phyloP scores from a whole-genome alignment of 148 eudicot species.

The Heliosperma pusillum region DNA sequence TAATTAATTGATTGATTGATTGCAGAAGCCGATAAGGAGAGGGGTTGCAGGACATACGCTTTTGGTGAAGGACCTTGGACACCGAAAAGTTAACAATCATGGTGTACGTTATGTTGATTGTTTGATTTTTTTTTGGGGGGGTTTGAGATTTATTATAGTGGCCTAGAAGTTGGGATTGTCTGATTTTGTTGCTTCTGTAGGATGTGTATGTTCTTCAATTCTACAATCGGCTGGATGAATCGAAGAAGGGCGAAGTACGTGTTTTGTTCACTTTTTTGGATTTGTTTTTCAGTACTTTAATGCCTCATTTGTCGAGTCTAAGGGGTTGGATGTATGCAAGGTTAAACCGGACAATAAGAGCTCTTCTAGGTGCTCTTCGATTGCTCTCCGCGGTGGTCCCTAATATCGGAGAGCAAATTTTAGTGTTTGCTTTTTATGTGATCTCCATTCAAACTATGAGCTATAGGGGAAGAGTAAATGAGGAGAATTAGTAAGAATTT shows the following conservation, averaged over 20 bases:
- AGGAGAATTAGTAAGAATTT: no score
- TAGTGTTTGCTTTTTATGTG: no score
- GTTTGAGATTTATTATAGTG: neutral
- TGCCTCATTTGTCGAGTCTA: neutral
- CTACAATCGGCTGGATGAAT: conserved; percentile 86
- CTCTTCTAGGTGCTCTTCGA: neutral
- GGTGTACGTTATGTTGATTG: conserved; percentile 45
- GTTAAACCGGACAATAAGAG: neutral
- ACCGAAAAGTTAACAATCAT: conserved; percentile 52
- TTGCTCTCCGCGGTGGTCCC: neutral
- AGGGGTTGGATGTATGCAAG: neutral
- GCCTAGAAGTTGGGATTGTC: neutral
- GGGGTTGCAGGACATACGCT: conserved; percentile 79
- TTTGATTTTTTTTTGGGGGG: no score
- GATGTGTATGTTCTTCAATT: conserved; percentile 86
- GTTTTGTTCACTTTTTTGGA: neutral
- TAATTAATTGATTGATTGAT: neutral
- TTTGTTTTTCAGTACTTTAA: neutral
- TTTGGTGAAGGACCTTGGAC: conserved; percentile 76
- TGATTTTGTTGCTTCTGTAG: conserved; percentile 32
- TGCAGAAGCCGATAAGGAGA: conserved; percentile 79
- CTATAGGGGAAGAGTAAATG: no score
- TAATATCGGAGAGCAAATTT: neutral
- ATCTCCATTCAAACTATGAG: no score
- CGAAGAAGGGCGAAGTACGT: conserved; percentile 93